Base-by-base conservation (phyloP, 805 yeast genomes). In the Ogataea nonfermentans region DNA sequence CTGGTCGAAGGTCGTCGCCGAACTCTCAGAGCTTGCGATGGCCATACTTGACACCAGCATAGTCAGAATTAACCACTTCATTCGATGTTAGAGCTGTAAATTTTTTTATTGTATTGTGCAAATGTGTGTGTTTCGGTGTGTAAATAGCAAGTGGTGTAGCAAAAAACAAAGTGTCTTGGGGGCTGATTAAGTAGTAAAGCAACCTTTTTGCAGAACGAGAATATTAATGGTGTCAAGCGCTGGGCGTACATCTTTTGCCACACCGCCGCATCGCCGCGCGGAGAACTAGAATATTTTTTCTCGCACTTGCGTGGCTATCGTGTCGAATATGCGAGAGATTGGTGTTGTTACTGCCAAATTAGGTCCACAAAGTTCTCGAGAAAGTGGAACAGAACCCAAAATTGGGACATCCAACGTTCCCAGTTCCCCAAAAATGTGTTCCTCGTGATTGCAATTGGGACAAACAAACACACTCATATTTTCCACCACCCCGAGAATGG, bases 401-500 rank as follows among this genome's bases (percentile, higher is more conserved):
- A 82, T 62, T 2, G 67, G 70, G 13, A 84, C 55, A 1, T 69
- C 68, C 40, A 79, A 81, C 41, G 72, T 73, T 17, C 56, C 49
- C 1, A 74, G 70, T 1, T 75, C 55, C 0, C 95, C 95, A 63
- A 87, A 87, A 1, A 87, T 70, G 52, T 83, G 91, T 9, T 83
- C 70, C 47, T 79, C 81, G 49, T 83, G 89, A 35, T 67, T 57
- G 55, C 95, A 87, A 44, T 83, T 78, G 3, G 95, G 87, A 53
- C 95, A 87, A 6, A 76, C 55, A 55, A 70, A 85, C 47, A 74
- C 74, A 48, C 91, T 81, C 95, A 87, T 87, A 55, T 87, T 87
- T 52, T 86, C 86, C 0, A 87, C 87, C 46, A 86, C 56, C 0
- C 95, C 95, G 20, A 83, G 50, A 0, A 87, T 57, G 0, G 93